phyloP scores from a whole-genome alignment of 345 rosid species.

The Mercurialis annua region DNA sequence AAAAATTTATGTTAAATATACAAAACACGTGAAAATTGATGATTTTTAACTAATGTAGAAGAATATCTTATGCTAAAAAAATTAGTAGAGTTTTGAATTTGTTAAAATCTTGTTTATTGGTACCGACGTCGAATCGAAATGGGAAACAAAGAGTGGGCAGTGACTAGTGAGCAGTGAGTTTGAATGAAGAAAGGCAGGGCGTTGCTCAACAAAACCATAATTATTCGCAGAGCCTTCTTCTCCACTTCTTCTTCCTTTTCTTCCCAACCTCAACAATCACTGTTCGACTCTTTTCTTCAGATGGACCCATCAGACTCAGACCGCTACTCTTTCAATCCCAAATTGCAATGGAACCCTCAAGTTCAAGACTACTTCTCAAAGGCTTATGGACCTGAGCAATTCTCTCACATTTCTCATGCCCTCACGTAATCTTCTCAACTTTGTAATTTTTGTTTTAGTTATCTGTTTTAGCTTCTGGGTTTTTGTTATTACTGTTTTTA shows the following conservation, averaged over 20 bases:
- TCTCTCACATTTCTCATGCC: constrained; percentile 70
- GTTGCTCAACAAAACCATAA: constrained; percentile 37
- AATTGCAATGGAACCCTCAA: constrained; percentile 72
- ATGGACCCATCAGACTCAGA: constrained; percentile 56
- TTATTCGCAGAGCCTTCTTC: constrained; percentile 25
- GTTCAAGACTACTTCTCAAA: constrained; percentile 75
- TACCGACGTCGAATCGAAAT: no score
- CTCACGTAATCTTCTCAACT: constrained; percentile 49
- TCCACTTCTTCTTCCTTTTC: constrained; percentile 14
- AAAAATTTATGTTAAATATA: no score
- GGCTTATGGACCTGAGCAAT: constrained; percentile 76
- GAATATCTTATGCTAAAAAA: no score
- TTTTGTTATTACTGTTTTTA: neutral
- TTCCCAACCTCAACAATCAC: neutral
- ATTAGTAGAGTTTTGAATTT: no score
- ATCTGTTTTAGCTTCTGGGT: neutral
- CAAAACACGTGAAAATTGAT: no score
- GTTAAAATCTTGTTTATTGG: no score
- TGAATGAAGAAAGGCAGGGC: constrained; percentile 68
- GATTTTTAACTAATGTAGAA: no score
- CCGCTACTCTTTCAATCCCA: constrained; percentile 77
- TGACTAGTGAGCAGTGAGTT: neutral
- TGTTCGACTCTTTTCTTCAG: constrained; percentile 2
- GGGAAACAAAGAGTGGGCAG: no score
- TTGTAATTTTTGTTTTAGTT: neutral